Evolutionary conservation across 768 basidiomycete genomes (phyloP), one percentile per base, ranked within the genome.

Genomic region (Dendrothele bispora): DNA sequence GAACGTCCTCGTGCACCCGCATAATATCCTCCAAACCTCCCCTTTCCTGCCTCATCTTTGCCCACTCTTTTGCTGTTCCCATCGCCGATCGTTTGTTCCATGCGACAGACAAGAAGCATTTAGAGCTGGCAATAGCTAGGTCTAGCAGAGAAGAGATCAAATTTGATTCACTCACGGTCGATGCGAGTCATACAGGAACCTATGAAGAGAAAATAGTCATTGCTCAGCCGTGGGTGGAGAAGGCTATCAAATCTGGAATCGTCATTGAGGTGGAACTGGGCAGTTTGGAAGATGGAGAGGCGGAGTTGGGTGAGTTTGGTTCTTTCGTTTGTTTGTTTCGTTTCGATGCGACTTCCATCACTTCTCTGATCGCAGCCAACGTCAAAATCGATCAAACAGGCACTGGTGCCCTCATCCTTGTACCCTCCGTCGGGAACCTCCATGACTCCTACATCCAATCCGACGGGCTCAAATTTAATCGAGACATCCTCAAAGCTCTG

Each of bases 111-210:
- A 64, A 64, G 1, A 70, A 74, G 28, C 72, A 78, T 48, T 54
- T 78, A 7, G 72, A 78, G 54, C 67, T 74, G 18, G 74, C 72
- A 0, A 56, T 78, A n/a, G n/a, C n/a, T n/a, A 3, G 60, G 62
- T 22, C 67, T 78, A 14, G 74, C 74, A 1, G 73, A 76, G 46
- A 59, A 48, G 74, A 73, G 2, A 72, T 73, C 27, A 64, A 64
- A 10, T 78, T 75, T 37, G 75, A 76, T 44, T 75, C 72, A 50
- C 75, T 76, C 52, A 76, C 75, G 74, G 73, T 75, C 6, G 74
- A 76, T 54, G 74, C 74, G 5, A 74, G 72, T 49, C 74, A 77
- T 46, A 73, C 75, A 11, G 73, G 75, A 73, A 72, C 69, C 0
- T 73, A 75, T 52, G 73, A 75, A 53, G 73, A 75, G 51, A 77